Conservation (phyloP, 306 rosid genomes). For the Alnus rubra region DNA sequence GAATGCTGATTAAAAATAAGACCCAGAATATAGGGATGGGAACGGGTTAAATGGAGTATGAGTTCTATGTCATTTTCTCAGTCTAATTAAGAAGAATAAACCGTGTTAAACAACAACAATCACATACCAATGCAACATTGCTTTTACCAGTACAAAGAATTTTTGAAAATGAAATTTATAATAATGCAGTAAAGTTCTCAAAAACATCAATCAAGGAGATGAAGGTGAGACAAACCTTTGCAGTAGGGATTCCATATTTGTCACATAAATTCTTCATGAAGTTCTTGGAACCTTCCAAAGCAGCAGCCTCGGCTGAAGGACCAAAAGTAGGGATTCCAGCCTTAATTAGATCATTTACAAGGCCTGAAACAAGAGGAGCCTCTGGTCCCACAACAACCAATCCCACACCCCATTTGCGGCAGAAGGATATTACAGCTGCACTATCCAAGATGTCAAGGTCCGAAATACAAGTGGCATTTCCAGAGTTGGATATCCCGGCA, state of each 20-base stretch:
- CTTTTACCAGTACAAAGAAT: not conserved
- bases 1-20: not conserved
- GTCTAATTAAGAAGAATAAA: not conserved
- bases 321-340: conserved; percentile 90
- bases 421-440: conserved; percentile 63
- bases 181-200: not conserved
- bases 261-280: conserved; percentile 95
- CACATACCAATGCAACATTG: not conserved
- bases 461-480: conserved; percentile 75
- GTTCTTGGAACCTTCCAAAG: conserved; percentile 94
- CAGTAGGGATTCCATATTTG: conserved; percentile 87
- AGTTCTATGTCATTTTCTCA: not conserved
- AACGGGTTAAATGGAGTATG: not conserved
- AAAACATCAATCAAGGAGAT: not conserved
- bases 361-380: conserved; percentile 90
- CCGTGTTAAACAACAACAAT: not conserved
- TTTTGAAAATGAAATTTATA: not conserved
- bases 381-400: conserved; percentile 93
- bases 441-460: conserved; percentile 68
- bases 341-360: conserved; percentile 62
- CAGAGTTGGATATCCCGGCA: conserved; percentile 82
- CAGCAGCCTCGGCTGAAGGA: conserved; percentile 97
- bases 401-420: conserved; percentile 70
- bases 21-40: not conserved
- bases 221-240: conserved; percentile 60